Evolutionary conservation across 116 monocot species (phyloP), one percentile per base, ranked within the genome.

Genomic region (Posidonia oceanica): DNA sequence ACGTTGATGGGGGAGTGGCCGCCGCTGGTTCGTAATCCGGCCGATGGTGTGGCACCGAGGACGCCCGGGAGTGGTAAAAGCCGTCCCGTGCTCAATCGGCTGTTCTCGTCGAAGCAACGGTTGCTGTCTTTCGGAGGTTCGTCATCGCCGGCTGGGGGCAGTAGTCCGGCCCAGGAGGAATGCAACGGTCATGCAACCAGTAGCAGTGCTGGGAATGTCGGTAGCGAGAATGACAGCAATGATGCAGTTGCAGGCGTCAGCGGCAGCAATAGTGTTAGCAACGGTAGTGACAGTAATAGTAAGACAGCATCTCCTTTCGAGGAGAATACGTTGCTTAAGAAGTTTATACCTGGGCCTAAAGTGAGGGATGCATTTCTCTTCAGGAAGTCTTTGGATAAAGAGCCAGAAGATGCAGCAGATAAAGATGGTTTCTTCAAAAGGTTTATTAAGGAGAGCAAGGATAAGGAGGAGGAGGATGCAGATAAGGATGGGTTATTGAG

Each of bases 1-100:
- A 98, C 98, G 3, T 65, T 98, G 67, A 83, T 86, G 80, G 98
- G 85, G 0, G 98, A 98, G 73, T 98, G 98, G 98, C 83, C 93
- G 4, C 87, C 88, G 14, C 86, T 98, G 21, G 61, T 83, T 14
- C 78, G 84, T 0, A 42, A 72, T 7, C 54, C 80, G 0, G 76
- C 80, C 1, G 42, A 15, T 77, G 1, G 29, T 29, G 80, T 8
- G 8, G 0, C 20, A 66, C 40, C 44, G 18, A 66, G 40, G 21
- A 66, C 42, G 18, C 86, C 86, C 16, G 64, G 63, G 36, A 73
- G 63, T 41, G 21, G 39, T 44, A 87, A 81, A 65, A 72, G 71
- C 8, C 78, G 76, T 52, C 83, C 87, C 0, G 75, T 90, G 68
- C 80, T 98, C 48, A 86, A 84, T 42, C 70, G 98, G 71, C 16